Base-by-base conservation (phyloP, 176 grass and related monocot genomes). In the Poa annua region DNA sequence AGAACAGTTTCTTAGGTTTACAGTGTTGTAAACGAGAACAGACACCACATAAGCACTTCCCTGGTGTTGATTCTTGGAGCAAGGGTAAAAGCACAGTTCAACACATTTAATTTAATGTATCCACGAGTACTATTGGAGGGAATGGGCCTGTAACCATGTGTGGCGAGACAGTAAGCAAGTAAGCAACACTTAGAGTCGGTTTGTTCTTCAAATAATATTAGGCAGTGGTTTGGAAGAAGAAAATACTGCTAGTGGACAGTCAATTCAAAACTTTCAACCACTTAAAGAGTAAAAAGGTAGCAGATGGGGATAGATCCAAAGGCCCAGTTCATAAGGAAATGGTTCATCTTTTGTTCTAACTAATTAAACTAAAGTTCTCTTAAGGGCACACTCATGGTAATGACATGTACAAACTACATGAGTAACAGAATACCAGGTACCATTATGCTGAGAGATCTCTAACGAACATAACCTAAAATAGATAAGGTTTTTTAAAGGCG, bases 351-450 rank as follows among this genome's bases (percentile, higher is more conserved):
- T 63, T 47, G 54, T 41, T 74, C 47, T 26, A 80, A 71, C 77
- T 22, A 42, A 63, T 14, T 42, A 60, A 15, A 49, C 11, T 48
- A 49, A 35, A 50, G 13, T 73, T 73, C 44, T 65, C 62, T 9
- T 29, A 21, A 80, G 19, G 59, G 34, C 25, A 79, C 12, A 22
- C 24, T 52, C 25, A 20, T 74, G 71, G 77, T 79, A 49, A 65
- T 7, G 41, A 75, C 55, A 39, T 83, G 42, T 35, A 83, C 13
- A 14, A 83, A 61, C 39, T 38, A 74, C 56, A 64, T 35, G 49
- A 48, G 36, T 59, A 76, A 15, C 52, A 64, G 19, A 76, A 35
- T 20, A 83, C 59, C 11, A 61, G n/a, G 41, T 69, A 64, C 12
- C 42, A 50, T 71, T 70, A 81, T 57, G 63, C 75, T 32, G 52